Evolutionary conservation across 164 flowering plant genomes (phyloP), one percentile per base, ranked within the genome.

Genomic region (Nelumbo lutea): DNA sequence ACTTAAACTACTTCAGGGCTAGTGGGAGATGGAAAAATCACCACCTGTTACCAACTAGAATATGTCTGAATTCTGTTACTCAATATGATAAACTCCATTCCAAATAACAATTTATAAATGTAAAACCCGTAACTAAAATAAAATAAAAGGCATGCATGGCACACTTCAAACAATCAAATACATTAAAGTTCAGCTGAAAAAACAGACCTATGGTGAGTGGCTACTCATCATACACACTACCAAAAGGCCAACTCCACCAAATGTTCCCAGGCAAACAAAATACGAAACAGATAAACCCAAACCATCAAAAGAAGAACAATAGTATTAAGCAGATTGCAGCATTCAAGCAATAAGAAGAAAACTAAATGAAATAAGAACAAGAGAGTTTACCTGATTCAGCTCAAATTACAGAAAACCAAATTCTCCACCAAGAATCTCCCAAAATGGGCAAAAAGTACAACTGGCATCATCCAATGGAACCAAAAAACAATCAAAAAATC

Each of bases 91-190:
- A 62, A 40, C 62, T 15, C 40, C 11, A 53, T 53, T 9, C 9
- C 40, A 61, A 52, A 56, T 64, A 55, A 56, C 2, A 43, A 39
- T 42, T 43, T 43, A 62, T 46, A 57, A 66, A 66, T 48, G 67
- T 40, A 27, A 27, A 27, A 27, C 51, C 42, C n/a, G 58, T 7
- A 7, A 38, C 27, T 39, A 55, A 9, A 52, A 64, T 40, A 48
- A 50, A 64, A 27, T 27, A 27, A 27, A 27, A 27, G 27, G 27
- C 27, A 27, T 27, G 27, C 27, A 27, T 27, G 27, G 27, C 15
- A 64, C 44, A 71, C 67, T 61, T 27, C 42, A 53, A 56, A 46
- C 78, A 72, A 47, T 55, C 63, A 70, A 51, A 42, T 50, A 51
- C 73, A 73, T 65, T 76, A 53, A 60, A 60, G 57, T n/a, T 2